Base-by-base conservation (phyloP, 129 eudicot species). In the Centaurea solstitialis region DNA sequence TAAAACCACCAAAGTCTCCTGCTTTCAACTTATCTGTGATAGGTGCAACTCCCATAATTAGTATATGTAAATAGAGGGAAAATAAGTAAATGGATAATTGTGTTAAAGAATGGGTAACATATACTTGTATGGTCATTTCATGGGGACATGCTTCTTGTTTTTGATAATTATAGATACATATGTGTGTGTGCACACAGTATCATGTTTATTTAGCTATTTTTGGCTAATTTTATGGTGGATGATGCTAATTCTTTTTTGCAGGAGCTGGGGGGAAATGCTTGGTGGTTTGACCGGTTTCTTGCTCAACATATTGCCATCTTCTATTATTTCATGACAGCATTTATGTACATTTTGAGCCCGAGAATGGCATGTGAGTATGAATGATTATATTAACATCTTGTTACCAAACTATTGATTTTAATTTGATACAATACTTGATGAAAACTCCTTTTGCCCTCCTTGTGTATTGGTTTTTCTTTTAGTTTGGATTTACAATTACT, bases 231-330 rank as follows among this genome's bases (percentile, higher is more conserved):
- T 59, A 39, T 57, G 64, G 24, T 30, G 24, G 10, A 3, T n/a
- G n/a, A n/a, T 73, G 40, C 18, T 33, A 28, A 6, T 39, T 73
- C 15, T 89, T 70, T 33, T 12, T 86, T 86, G 83, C 93, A 96
- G 99, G 99, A 96, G 88, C 39, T 96, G 75, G 99, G 98, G 77
- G 99, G 98, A 39, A 96, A 93, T 88, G 85, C 98, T 75, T 93
- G 89, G 97, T 96, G 99, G 99, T 80, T 96, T 81, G 99, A 96
- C 80, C 92, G 98, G 33, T 91, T 96, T 76, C 95, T 96, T 84
- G 89, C 99, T 70, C 99, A 93, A 69, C 92, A 91, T 84, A 93
- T 93, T 37, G 99, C 99, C 28, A 26, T 89, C 61, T 84, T 96
- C 23, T 96, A 96, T 87, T 93, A 96, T 82, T 87, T 93, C 74